phyloP scores from a whole-genome alignment of 2,329 filamentous ascomycete species.

The Colletotrichum tabaci region DNA sequence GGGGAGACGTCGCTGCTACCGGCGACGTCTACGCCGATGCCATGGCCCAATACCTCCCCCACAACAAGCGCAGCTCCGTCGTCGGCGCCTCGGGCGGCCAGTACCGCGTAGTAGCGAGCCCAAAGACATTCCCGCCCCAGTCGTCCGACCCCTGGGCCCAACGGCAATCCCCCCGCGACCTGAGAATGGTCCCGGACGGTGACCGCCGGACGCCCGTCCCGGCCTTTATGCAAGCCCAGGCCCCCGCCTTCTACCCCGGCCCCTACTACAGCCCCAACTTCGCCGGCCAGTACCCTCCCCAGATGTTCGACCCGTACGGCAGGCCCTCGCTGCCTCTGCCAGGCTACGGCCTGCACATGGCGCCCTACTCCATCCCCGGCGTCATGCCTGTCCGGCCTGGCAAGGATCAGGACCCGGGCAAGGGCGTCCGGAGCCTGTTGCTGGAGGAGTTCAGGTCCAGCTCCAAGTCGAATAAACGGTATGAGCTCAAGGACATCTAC shows the following conservation, averaged over 20 bases:
- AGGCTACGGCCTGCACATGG: conserved; percentile 52
- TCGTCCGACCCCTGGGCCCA: conserved; percentile 57
- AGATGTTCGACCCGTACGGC: conserved; percentile 52
- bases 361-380: conserved; percentile 48
- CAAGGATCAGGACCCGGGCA: conserved; percentile 71
- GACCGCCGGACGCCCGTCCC: conserved; percentile 56
- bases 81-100: conserved; percentile 52
- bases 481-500: conserved; percentile 91
- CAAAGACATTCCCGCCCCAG: conserved; percentile 46
- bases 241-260: conserved; percentile 50
- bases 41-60: conserved; percentile 42
- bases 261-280: conserved; percentile 55
- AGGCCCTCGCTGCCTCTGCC: conserved; percentile 42
- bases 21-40: conserved; percentile 52
- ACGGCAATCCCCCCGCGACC: conserved; percentile 53
- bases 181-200: conserved; percentile 51
- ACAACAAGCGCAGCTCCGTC: conserved; percentile 55
- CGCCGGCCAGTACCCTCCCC: conserved; percentile 55
- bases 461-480: conserved; percentile 79
- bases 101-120: conserved; percentile 47
- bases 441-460: conserved; percentile 86
- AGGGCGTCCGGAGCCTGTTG: conserved; percentile 77
- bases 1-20: conserved; percentile 52
- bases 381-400: conserved; percentile 54
- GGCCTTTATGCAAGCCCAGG: conserved; percentile 50